A percentile compares a stretch with the other conserved stretches of the same genome.
Conservation (phyloP, 2,329 filamentous ascomycete genomes). For the Chrysosporium keratinophilum region DNA sequence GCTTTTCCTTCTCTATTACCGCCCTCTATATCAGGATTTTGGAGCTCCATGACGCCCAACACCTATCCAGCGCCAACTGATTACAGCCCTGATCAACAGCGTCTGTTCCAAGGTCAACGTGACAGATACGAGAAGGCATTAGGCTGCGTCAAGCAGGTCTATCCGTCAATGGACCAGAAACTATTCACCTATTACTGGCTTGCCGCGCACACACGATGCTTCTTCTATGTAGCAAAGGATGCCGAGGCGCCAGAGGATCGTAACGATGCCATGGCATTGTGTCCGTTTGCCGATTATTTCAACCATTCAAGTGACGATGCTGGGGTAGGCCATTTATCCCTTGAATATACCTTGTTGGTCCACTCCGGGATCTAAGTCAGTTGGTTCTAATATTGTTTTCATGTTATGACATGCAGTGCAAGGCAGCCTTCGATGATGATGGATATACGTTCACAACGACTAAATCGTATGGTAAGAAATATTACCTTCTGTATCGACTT, state of each 20-base stretch:
- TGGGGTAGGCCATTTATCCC: slow-evolving; percentile 25
- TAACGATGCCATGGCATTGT: slow-evolving; percentile 38
- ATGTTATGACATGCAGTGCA: slow-evolving; percentile 19
- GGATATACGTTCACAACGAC: slow-evolving; percentile 30
- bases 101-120: slow-evolving; percentile 42
- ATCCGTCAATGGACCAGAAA: slow-evolving; percentile 35
- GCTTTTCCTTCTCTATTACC: slow-evolving; percentile 22
- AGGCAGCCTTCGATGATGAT: slow-evolving; percentile 30
- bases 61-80: slow-evolving; percentile 23
- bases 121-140: slow-evolving; percentile 45
- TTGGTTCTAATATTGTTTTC: not conserved
- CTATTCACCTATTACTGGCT: slow-evolving; percentile 49
- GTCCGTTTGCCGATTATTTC: slow-evolving; percentile 41
- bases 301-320: slow-evolving; percentile 35
- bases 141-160: slow-evolving; percentile 33
- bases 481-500: not conserved
- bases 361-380: not conserved
- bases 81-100: slow-evolving; percentile 28
- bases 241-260: slow-evolving; percentile 28
- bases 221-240: slow-evolving; percentile 45
- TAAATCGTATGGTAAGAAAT: slow-evolving; percentile 25
- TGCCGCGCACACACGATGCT: slow-evolving; percentile 50
- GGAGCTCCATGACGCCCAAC: slow-evolving; percentile 24
- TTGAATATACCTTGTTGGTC: not conserved
- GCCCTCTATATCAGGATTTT: slow-evolving; percentile 31